These are phyloP conservation scores for Colletotrichum somersetense DNA, from an alignment of 2,329 filamentous ascomycete genomes.

Conservation along the genomic window DNA sequence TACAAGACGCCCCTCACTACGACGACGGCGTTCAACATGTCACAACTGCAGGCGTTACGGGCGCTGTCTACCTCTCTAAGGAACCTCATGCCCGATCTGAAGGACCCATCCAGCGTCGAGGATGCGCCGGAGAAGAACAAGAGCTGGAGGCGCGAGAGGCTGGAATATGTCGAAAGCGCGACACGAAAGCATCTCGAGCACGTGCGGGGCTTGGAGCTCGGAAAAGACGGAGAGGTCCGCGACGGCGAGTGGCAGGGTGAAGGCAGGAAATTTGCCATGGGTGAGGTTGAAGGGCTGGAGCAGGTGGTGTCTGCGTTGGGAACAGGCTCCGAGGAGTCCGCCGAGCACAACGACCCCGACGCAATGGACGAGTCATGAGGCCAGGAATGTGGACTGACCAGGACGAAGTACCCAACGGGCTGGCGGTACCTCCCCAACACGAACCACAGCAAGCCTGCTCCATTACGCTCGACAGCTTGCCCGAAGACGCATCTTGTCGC, in stretches of 20 bases:
- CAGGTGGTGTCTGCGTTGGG: conserved; percentile 61
- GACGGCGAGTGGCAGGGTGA: conserved; percentile 74
- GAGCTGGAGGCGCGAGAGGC: conserved; percentile 77
- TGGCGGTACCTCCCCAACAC: neutral
- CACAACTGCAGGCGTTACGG: conserved; percentile 84
- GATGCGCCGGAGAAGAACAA: conserved; percentile 55
- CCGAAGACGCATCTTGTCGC: neutral
- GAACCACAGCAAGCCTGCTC: neutral
- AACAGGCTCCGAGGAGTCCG: conserved; percentile 44
- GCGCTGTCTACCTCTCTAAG: conserved; percentile 72
- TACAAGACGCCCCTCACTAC: conserved; percentile 72
- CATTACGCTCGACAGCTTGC: neutral
- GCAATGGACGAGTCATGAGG: conserved; percentile 40
- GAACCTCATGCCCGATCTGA: conserved; percentile 75
- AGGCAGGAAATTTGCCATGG: conserved; percentile 61
- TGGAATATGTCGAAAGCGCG: conserved; percentile 86
- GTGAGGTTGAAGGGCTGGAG: conserved; percentile 71
- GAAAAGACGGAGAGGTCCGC: conserved; percentile 69
- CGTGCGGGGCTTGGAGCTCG: conserved; percentile 75
- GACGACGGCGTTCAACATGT: conserved; percentile 82
- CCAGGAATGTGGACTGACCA: neutral
- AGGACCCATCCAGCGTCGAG: conserved; percentile 38
- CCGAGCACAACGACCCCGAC: conserved; percentile 25
- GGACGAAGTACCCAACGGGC: neutral
- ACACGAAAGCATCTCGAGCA: conserved; percentile 82